Conservation (phyloP, 306 rosid species). For the Malus asiatica region DNA sequence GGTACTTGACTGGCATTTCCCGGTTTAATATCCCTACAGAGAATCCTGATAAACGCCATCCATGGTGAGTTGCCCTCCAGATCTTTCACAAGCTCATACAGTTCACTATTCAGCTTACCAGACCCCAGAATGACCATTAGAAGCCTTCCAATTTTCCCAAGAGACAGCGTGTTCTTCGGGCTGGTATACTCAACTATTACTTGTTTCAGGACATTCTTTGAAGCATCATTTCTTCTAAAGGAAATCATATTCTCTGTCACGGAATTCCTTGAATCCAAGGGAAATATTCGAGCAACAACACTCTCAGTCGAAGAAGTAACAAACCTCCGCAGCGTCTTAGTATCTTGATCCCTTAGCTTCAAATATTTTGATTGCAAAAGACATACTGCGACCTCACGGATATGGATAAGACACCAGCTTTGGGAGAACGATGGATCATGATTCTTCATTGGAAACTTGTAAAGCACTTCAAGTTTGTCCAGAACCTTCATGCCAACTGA, state of each 20-base stretch:
- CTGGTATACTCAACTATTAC: conserved; percentile 20
- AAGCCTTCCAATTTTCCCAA: conserved; percentile 46
- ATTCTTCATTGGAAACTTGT: conserved; percentile 10
- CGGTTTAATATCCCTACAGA: conserved; percentile 6
- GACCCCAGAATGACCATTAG: conserved; percentile 41
- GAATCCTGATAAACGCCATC: conserved; percentile 31
- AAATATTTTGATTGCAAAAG: conserved; percentile 30
- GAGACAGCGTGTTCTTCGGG: conserved; percentile 11
- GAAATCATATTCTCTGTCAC: conserved; percentile 26
- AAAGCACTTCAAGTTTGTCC: conserved; percentile 35
- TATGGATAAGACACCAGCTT: conserved; percentile 26
- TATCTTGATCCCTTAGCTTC: neutral
- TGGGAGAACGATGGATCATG: conserved; percentile 8
- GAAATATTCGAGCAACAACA: conserved; percentile 22
- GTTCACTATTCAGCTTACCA: conserved; percentile 14
- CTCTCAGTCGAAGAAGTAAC: conserved; percentile 13
- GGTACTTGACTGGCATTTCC: neutral
- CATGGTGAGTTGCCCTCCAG: conserved; percentile 25
- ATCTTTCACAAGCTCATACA: conserved; percentile 7
- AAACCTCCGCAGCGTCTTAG: conserved; percentile 10
- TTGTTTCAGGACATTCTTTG: conserved; percentile 16
- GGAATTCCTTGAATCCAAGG: conserved; percentile 33
- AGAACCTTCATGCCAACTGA: conserved; percentile 47
- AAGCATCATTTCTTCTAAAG: conserved; percentile 31
- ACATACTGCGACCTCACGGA: conserved; percentile 38